Base-by-base conservation (phyloP, 2,329 filamentous ascomycete genomes). In the Hirsutella minnesotensis region DNA sequence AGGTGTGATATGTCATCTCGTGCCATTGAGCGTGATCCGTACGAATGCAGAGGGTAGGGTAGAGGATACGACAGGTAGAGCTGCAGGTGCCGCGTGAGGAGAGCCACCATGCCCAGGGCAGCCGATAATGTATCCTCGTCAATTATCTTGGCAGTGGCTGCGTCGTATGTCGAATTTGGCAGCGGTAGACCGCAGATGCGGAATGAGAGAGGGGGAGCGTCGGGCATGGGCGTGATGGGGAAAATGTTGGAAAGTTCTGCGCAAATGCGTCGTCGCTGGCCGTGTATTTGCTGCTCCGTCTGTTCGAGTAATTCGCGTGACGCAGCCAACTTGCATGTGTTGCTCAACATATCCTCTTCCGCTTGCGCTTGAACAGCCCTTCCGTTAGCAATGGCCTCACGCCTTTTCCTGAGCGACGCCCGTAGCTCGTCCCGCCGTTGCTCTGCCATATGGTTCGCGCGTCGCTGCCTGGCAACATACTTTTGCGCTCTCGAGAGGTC, bases 221-320 rank as follows among this genome's bases (percentile, higher is more conserved):
- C 64, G 1, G 68, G 64, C 2, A 61, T 55, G 0, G 88, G 82
- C 9, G 79, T 75, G 46, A 98, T 94, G 4, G 83, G 80, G 56
- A 89, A 95, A 44, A 95, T 85, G 21, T 69, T 66, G 12, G 79
- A 68, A 0, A 98, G 69, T 49, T 95, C 88, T 50, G 92, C 81
- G 59, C 87, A 89, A 43, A 96, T 86, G 30, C 92, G 82, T 13
- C 89, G 79, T 19, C 89, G 77, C 60, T 96, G 92, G n/a, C 84
- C 86, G 45, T 74, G 78, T n/a, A 87, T 83, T 18, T 79, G 76
- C 40, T 82, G 78, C 35, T 70, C 69, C 0, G 75, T 79, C 39
- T 71, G 62, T 4, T 69, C 66, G 1, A 83, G 61, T 1, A 81
- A 65, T 5, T 67, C 61, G 30, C 69, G 69, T 12, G 77, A 79